These are phyloP conservation scores for Geosmithia morbida DNA, from an alignment of 2,329 filamentous ascomycete species.

Conservation along the genomic window DNA sequence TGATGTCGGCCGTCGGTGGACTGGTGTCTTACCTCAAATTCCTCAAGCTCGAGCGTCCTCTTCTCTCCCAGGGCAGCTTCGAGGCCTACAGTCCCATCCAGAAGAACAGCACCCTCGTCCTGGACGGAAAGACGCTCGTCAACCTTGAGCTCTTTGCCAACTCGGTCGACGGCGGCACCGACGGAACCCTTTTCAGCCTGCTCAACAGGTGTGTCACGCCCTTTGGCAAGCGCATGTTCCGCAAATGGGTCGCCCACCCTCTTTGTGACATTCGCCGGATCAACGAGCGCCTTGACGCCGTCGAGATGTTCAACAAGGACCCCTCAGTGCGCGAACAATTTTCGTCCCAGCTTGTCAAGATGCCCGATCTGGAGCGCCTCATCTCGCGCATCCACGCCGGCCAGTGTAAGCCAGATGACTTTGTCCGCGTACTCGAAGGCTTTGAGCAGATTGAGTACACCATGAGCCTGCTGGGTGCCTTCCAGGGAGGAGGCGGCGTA, in stretches of 20 bases:
- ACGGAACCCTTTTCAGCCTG: slow-evolving; percentile 81
- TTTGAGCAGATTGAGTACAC: slow-evolving; percentile 98
- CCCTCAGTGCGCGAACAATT: slow-evolving; percentile 72
- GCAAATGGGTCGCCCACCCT: slow-evolving; percentile 95
- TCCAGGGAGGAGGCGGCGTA: slow-evolving; percentile 65
- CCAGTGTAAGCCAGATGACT: slow-evolving; percentile 81
- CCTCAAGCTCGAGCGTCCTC: slow-evolving; percentile 76
- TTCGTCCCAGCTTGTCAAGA: slow-evolving; percentile 71
- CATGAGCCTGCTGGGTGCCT: slow-evolving; percentile 61
- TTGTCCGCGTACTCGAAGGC: slow-evolving; percentile 83
- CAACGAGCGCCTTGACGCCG: slow-evolving; percentile 85
- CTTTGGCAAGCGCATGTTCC: slow-evolving; percentile 90
- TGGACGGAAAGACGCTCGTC: slow-evolving; percentile 92
- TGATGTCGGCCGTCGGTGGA: slow-evolving; percentile 86
- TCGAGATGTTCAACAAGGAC: slow-evolving; percentile 83
- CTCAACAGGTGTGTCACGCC: slow-evolving; percentile 92
- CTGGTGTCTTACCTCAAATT: slow-evolving; percentile 74
- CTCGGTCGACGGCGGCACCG: slow-evolving; percentile 67
- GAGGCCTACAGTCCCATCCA: slow-evolving; percentile 82
- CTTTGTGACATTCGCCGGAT: slow-evolving; percentile 76
- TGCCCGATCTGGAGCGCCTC: slow-evolving; percentile 86
- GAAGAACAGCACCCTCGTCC: slow-evolving; percentile 77
- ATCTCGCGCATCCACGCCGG: slow-evolving; percentile 92
- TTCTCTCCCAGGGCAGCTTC: slow-evolving; percentile 85
- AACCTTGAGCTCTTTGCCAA: slow-evolving; percentile 98